Evolutionary conservation across 1,139 yeast genomes (phyloP).

Genomic region (Scheffersomyces illinoinensis): DNA sequence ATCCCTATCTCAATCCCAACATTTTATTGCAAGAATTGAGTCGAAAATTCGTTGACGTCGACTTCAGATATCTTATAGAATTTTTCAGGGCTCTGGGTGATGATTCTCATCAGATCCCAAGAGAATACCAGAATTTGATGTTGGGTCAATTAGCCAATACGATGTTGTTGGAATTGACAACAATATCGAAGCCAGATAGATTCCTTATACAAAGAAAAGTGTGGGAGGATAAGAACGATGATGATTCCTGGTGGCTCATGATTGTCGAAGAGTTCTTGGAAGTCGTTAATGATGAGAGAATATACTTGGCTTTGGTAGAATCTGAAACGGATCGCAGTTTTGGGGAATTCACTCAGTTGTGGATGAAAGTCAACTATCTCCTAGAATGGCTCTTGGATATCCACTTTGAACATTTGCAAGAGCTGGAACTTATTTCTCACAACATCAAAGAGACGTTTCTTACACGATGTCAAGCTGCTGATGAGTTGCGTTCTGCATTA

Average conservation of each 20-base stretch:
- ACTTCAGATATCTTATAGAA: slow-evolving; percentile 10
- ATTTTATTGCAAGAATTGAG: slow-evolving; percentile 11
- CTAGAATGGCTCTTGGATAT: slow-evolving; percentile 21
- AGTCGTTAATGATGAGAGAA: slow-evolving; percentile 11
- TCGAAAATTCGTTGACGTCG: slow-evolving; percentile 8
- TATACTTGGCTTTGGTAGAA: slow-evolving; percentile 19
- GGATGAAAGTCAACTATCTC: slow-evolving; percentile 24
- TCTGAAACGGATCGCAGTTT: slow-evolving; percentile 19
- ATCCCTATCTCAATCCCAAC: slow-evolving; percentile 8
- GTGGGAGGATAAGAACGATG: slow-evolving; percentile 11
- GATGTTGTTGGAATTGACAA: slow-evolving; percentile 13
- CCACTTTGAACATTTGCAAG: background rate
- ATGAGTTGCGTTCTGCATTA: background rate
- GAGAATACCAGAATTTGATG: slow-evolving; percentile 9
- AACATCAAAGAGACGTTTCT: background rate
- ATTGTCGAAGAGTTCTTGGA: slow-evolving; percentile 4
- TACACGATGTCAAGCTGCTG: background rate
- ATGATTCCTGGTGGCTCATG: background rate
- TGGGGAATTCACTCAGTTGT: slow-evolving; percentile 19
- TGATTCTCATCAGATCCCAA: slow-evolving; percentile 4
- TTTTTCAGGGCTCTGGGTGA: slow-evolving; percentile 7
- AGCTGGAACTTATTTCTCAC: background rate
- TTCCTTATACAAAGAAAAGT: background rate
- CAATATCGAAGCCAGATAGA: slow-evolving; percentile 9
- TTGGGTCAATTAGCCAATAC: slow-evolving; percentile 12